A percentile compares a stretch with the other conserved stretches of the same genome.
Conservation (phyloP, 768 basidiomycete species). For the Cystobasidium tubakii region DNA sequence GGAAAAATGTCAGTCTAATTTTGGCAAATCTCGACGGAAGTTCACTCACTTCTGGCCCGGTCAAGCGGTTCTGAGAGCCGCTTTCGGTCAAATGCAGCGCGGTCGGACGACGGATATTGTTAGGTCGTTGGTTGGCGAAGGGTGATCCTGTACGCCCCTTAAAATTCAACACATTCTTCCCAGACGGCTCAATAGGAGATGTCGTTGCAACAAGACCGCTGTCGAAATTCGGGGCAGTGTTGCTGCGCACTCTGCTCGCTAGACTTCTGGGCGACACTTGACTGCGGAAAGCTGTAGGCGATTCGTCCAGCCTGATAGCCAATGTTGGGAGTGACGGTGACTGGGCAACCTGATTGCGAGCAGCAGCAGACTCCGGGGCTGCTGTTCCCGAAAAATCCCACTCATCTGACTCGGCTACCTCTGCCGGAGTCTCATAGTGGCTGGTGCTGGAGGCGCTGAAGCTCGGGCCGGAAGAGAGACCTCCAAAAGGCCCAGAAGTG, state of each 20-base stretch:
- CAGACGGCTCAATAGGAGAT: background rate
- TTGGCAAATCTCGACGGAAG: background rate
- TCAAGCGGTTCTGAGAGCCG: background rate
- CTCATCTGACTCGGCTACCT: background rate
- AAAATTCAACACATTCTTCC: slow-evolving; percentile 26
- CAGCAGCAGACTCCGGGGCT: background rate
- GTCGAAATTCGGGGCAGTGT: slow-evolving; percentile 32
- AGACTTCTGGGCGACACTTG: background rate
- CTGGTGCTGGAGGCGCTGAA: background rate
- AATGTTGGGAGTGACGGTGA: slow-evolving; percentile 13
- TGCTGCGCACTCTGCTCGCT: slow-evolving; percentile 6
- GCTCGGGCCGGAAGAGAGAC: background rate
- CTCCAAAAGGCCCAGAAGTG: background rate
- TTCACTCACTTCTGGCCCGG: background rate
- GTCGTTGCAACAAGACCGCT: background rate
- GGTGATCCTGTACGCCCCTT: background rate
- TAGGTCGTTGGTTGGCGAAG: background rate
- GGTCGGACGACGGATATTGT: slow-evolving; percentile 10
- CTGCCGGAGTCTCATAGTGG: background rate
- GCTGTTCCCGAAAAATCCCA: background rate
- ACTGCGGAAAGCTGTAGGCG: background rate
- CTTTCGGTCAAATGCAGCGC: slow-evolving; percentile 12
- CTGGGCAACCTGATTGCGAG: background rate
- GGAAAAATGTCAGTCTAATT: background rate
- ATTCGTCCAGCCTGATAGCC: background rate